Evolutionary conservation across 73 alveolate species (phyloP).

Genomic region (Stentor coeruleus): DNA sequence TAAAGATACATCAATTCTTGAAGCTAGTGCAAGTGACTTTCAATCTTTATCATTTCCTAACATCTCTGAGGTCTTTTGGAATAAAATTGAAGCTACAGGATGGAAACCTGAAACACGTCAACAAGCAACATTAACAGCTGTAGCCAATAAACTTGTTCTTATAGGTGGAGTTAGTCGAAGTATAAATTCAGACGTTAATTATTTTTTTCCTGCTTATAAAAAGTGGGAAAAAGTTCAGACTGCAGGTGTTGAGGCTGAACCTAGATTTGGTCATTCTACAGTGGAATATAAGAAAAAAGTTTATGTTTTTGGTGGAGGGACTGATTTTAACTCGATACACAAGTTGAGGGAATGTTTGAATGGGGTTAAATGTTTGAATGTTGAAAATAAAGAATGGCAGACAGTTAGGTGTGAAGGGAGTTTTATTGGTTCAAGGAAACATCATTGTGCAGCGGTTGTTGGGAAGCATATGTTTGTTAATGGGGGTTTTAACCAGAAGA

Average conservation of each 20-base stretch:
- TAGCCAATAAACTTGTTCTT: neutral
- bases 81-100: neutral
- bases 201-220: neutral
- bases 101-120: slow-evolving; percentile 2
- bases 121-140: neutral
- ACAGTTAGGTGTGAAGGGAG: neutral
- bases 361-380: neutral
- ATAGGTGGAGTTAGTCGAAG: neutral
- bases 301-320: neutral
- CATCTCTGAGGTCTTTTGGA: neutral
- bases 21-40: neutral
- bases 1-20: neutral
- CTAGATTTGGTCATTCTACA: neutral
- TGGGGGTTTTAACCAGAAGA: neutral
- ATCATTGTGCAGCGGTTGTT: neutral
- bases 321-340: neutral
- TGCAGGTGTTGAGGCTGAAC: neutral
- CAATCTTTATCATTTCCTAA: neutral
- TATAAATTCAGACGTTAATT: neutral
- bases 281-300: neutral
- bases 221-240: neutral
- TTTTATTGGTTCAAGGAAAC: neutral
- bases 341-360: neutral
- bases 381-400: neutral
- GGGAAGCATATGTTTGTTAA: neutral